Base-by-base conservation (phyloP, 768 basidiomycete genomes). In the Suillus americanus region DNA sequence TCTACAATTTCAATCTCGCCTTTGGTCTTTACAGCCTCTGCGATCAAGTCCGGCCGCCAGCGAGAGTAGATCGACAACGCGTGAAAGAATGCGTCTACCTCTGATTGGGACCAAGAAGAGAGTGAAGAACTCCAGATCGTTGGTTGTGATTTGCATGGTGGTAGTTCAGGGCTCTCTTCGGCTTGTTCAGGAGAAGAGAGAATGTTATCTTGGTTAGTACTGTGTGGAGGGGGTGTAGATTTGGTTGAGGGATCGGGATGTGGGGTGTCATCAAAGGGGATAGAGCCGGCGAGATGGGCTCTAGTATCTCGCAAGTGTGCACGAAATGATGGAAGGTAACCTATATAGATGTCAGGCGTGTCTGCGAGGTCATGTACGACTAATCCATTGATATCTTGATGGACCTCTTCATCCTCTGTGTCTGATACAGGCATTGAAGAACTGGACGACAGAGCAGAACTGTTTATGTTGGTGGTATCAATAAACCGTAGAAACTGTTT, bases 11-110 rank as follows among this genome's bases (percentile, higher is more conserved):
- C 91, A 59, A 83, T 75, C 10, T 84, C 79, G 16, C 80, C 85
- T 77, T 90, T 92, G 25, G 89, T 87, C 64, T 80, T 80, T n/a
- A 94, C 78, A 57, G 83, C 83, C 6, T 78, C 80, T 0, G 91
- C 86, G 59, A 95, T 89, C 55, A 94, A 82, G 74, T 95, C 94
- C 0, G 92, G 90, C 25, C 91, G 78, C 50, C 90, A 80, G 30
- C 90, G 83, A 23, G 92, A 94, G 74, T 90, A 78, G 2, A 87
- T 73, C 33, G 82, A 75, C 25, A 95, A 74, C 0, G 84, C 88
- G 73, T 85, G 89, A 73, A 94, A 95, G 76, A 95, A 92, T 0
- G 71, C 67, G 33, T 86, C 80, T 66, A 90, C 89, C 70, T 95
- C 94, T n/a, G 76, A 67, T 1, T 81, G 72, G 4, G 88, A 86